A percentile compares a stretch with the other conserved stretches of the same genome.
Conservation (phyloP, 192 early-diverging fungal genomes). For the Dissophora globulifera region DNA sequence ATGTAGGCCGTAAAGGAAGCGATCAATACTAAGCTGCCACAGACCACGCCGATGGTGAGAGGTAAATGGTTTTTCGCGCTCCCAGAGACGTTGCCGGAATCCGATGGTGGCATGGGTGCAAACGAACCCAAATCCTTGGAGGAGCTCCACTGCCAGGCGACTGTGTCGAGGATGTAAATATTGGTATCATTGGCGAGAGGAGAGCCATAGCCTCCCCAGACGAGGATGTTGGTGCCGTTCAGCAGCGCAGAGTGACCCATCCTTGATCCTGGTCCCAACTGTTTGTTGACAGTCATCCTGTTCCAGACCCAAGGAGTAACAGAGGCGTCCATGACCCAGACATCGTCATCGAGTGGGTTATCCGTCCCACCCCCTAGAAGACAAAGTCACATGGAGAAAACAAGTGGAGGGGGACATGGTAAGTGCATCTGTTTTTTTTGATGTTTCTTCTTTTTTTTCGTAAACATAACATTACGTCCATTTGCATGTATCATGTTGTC, state of each 20-base stretch:
- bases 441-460: neutral
- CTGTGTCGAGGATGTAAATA: conserved; percentile 72
- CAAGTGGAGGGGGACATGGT: conserved; percentile 1
- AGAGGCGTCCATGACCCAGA: conserved; percentile 59
- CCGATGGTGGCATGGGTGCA: neutral
- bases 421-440: conserved; percentile 11
- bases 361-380: conserved; percentile 53
- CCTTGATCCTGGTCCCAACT: conserved; percentile 60
- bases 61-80: no score
- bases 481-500: neutral
- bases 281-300: conserved; percentile 39
- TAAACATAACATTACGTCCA: neutral
- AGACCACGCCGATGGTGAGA: conserved; percentile 24
- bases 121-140: conserved; percentile 41
- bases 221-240: conserved; percentile 65
- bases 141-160: conserved; percentile 67
- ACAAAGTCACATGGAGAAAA: conserved; percentile 8
- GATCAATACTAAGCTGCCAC: conserved; percentile 53
- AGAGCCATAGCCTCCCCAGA: conserved; percentile 72
- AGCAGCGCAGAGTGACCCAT: conserved; percentile 73
- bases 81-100: neutral
- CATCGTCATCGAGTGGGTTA: conserved; percentile 53
- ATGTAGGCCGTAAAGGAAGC: conserved; percentile 36
- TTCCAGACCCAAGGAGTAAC: conserved; percentile 49
- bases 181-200: conserved; percentile 60